These are phyloP conservation scores for Tolypocladium sp. DNA, from an alignment of 2,329 filamentous ascomycete genomes.

Conservation along the genomic window DNA sequence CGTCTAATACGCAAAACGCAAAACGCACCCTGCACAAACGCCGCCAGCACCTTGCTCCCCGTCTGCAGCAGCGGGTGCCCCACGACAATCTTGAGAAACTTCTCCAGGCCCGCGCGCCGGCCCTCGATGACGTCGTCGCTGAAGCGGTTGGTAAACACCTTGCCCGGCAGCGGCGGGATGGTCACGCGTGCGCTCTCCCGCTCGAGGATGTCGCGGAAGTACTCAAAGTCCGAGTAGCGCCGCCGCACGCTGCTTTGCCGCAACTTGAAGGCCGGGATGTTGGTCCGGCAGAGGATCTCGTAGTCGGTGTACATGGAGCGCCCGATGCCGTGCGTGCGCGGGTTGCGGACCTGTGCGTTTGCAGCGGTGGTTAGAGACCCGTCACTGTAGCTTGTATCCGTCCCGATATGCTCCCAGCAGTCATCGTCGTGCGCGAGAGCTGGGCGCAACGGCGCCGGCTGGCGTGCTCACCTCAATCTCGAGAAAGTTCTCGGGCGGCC, in stretches of 20 bases:
- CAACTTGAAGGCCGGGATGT: constrained; percentile 98
- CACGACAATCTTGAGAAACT: constrained; percentile 95
- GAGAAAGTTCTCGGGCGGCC: constrained; percentile 94
- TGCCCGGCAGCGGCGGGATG: constrained; percentile 90
- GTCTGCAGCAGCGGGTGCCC: constrained; percentile 95
- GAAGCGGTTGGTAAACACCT: constrained; percentile 97
- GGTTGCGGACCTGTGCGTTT: constrained; percentile 68
- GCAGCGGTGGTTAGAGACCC: background rate
- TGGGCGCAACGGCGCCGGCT: background rate
- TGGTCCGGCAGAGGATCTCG: constrained; percentile 94
- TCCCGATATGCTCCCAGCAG: background rate
- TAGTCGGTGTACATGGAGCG: constrained; percentile 98
- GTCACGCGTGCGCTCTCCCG: constrained; percentile 89
- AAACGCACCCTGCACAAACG: constrained; percentile 81
- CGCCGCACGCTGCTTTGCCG: constrained; percentile 80
- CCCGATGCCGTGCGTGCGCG: constrained; percentile 87
- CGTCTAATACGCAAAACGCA: background rate
- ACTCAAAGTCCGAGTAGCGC: constrained; percentile 96
- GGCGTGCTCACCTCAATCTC: constrained; percentile 72
- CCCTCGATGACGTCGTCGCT: constrained; percentile 98
- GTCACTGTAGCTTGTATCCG: background rate
- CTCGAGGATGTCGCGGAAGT: constrained; percentile 97
- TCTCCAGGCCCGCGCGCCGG: constrained; percentile 79
- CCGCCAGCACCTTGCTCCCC: constrained; percentile 89
- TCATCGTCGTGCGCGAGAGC: background rate